These are phyloP conservation scores for Fomitopsis betulina DNA, from an alignment of 1,284 basidiomycete genomes.

Conservation along the genomic window DNA sequence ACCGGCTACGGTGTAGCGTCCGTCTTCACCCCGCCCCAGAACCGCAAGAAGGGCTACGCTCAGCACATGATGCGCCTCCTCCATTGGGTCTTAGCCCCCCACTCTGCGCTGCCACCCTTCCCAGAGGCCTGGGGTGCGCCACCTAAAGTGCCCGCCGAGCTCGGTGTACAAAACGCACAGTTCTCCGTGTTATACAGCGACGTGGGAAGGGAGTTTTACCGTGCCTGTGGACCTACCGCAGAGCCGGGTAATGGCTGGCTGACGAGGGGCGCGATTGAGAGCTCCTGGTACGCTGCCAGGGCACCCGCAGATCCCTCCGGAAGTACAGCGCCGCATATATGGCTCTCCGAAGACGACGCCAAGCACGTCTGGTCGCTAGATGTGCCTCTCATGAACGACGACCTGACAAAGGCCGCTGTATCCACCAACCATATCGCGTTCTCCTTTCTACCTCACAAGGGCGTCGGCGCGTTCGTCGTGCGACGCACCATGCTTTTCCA, in stretches of 20 bases:
- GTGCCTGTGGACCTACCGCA: conserved; percentile 34
- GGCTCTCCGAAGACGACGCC: conserved; percentile 18
- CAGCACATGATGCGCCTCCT: conserved; percentile 45
- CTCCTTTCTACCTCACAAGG: conserved; percentile 40
- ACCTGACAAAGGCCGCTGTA: conserved; percentile 11
- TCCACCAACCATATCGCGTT: conserved; percentile 23
- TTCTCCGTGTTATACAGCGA: conserved; percentile 65
- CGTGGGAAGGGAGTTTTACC: conserved; percentile 52
- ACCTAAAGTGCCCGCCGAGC: conserved; percentile 18
- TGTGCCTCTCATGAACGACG: conserved; percentile 17
- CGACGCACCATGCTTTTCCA: conserved; percentile 18
- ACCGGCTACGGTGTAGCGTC: conserved; percentile 36
- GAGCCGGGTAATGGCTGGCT: conserved; percentile 43
- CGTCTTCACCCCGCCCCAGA: conserved; percentile 40
- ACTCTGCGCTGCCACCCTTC: conserved; percentile 27
- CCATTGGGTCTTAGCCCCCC: conserved; percentile 37
- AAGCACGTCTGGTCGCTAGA: conserved; percentile 18
- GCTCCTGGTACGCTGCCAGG: conserved; percentile 32
- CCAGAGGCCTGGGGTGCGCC: conserved; percentile 36
- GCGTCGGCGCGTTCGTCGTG: conserved; percentile 41
- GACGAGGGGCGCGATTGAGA: conserved; percentile 35
- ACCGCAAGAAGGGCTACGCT: conserved; percentile 42
- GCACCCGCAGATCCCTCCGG: neutral
- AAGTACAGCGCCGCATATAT: conserved; percentile 1
- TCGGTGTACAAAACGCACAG: conserved; percentile 24